Base-by-base conservation (phyloP, 2,329 filamentous ascomycete species). In the Fusarium hostae region DNA sequence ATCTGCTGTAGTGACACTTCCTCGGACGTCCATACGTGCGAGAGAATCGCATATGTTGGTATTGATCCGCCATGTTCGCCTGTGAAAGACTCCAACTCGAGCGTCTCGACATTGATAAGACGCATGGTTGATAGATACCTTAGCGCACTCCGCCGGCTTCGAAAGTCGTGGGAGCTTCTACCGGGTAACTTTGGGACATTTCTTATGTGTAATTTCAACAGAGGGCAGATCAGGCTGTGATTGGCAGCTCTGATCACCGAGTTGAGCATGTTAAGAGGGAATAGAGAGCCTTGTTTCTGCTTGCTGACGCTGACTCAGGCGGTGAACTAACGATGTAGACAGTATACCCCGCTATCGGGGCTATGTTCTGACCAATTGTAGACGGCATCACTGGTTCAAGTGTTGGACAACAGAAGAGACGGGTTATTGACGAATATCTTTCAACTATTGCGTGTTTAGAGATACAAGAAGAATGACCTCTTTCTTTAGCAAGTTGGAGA, bases 21-120 rank as follows among this genome's bases (percentile, higher is more conserved):
- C 1, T 66, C 54, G 0, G 22, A 37, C 1, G 63, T 61, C 64
- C 64, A 66, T n/a, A 66, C 63, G 24, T 66, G 64, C 2, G 64
- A 66, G 3, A 66, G 55, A 7, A 66, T 66, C 3, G 63, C 35
- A 22, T 66, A 66, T 18, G 39, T 22, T 13, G 64, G 64, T 16
- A 66, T 35, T 5, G 37, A 48, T 2, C 47, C 45, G 15, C 63
- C 63, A 6, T 47, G 13, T 4, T 66, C 64, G n/a, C 63, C 54
- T 6, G 51, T 28, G 20, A 66, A 66, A 9, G 47, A 67, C 2
- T 66, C 62, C 10, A 66, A n/a, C 22, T 67, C 54, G 3, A 66
- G 55, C 2, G 63, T 39, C 22, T 61, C 63, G 12, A 66, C 64
- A 18, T 66, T 67, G 34, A 66, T 67, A 4, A 66, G 64, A 3